Evolutionary conservation across 495 filamentous ascomycete genomes (phyloP), one percentile per base, ranked within the genome.

Genomic region (Lophium mytilinum): DNA sequence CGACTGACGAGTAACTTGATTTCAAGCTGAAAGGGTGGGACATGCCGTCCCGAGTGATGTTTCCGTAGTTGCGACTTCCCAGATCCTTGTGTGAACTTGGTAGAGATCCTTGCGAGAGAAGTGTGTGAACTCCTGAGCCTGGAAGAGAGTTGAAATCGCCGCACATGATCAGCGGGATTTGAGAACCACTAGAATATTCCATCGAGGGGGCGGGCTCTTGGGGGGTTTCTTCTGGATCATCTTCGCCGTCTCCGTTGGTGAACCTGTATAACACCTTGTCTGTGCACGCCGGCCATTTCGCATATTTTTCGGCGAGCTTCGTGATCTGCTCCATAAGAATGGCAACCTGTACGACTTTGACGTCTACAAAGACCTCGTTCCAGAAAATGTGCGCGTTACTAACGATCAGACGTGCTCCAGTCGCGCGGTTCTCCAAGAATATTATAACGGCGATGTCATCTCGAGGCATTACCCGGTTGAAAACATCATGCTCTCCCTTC

Each of bases 391-490:
- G 93, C 3, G 88, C 86, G 64, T 97, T 97, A 30, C 87, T 89
- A 10, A 96, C 83, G 47, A 98, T 94, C 56, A 97, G 75, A 14
- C 94, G 83, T 1, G 88, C 81, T 1, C 93, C 93, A 1, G 91
- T 97, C 55, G 77, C 72, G 14, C 90, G 80, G 64, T 95, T 96
- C 70, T 97, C 94, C 50, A 97, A 78, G 72, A 98, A 93, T 53
- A 87, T 78, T 30, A 95, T 80, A 17, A 95, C 82, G 11, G 87
- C 92, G 63, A 98, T 95, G 66, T 97, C 88, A 73, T 98, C 93
- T 73, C 91, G 87, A 56, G 91, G 90, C 93, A 96, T 97, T 15
- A 97, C 83, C 11, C 93, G 85, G 68, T 98, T 97, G 77, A 93
- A 97, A 57, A 96, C 90, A 64, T 98, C 94, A 64, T 92, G 87